Evolutionary conservation across 208 protist species (phyloP).

Genomic region (Trypanosoma rangeli): DNA sequence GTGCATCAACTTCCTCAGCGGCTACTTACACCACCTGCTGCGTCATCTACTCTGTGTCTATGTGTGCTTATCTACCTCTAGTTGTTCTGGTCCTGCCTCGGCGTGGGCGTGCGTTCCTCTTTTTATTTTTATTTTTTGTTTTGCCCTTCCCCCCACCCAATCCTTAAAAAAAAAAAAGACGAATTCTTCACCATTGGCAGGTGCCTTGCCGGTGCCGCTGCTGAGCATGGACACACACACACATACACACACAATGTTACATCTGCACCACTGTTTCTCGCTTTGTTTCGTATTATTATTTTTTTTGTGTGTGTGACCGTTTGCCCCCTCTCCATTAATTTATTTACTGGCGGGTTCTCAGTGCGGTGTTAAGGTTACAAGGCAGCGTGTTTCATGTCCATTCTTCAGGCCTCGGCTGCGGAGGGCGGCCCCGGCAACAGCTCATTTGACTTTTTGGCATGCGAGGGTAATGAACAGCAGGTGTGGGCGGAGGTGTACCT

Average conservation of each 20-base stretch:
- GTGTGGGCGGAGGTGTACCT: constrained; percentile 71
- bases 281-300: background rate
- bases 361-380: background rate
- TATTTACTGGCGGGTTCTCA: background rate
- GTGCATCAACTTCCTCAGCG: no score
- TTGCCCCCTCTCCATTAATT: background rate
- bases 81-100: no score
- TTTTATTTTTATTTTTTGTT: no score
- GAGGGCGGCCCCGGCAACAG: background rate
- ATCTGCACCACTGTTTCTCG: background rate
- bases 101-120: no score
- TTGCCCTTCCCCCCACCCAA: no score
- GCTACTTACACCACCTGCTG: no score
- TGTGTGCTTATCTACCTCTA: no score
- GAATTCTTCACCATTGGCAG: constrained; percentile 1
- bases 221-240: background rate
- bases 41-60: no score
- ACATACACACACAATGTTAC: background rate
- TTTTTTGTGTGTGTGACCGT: background rate
- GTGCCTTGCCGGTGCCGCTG: constrained; percentile 1
- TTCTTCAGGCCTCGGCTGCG: background rate
- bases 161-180: no score
- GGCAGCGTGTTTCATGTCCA: background rate
- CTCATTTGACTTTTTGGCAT: constrained; percentile 13
- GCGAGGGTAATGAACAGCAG: constrained; percentile 28